Percentiles rank a stretch among this genome's conserved stretches.
Conservation (phyloP, 1,139 yeast species). For the Pichia sp. region DNA sequence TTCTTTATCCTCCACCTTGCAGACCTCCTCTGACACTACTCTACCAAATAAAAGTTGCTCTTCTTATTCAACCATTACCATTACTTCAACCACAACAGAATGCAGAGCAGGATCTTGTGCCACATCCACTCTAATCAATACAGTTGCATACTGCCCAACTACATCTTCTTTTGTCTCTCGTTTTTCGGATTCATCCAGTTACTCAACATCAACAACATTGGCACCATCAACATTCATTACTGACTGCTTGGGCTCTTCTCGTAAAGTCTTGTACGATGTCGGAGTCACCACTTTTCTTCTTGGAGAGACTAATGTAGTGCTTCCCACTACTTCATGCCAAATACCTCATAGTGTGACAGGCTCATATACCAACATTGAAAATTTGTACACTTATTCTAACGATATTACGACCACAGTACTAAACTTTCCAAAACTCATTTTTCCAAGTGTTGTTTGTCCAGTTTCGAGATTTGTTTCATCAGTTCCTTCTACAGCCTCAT, state of each 20-base stretch:
- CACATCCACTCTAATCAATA: conserved; percentile 16
- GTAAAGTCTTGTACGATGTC: conserved; percentile 5
- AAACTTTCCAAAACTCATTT: conserved; percentile 13
- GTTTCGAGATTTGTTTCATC: background rate
- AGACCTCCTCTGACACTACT: no score
- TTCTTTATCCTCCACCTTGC: no score
- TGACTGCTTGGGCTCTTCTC: conserved; percentile 19
- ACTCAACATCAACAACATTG: background rate
- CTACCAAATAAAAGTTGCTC: background rate
- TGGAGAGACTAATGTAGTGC: conserved; percentile 1
- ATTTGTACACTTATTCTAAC: conserved; percentile 4
- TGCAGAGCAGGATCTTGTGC: background rate
- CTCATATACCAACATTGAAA: conserved; percentile 6
- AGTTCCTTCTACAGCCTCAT: background rate
- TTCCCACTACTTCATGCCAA: conserved; percentile 10
- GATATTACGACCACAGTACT: conserved; percentile 15
- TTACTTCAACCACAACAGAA: background rate
- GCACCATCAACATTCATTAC: conserved; percentile 16
- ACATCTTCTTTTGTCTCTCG: background rate
- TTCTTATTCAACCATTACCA: background rate
- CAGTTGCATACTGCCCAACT: background rate
- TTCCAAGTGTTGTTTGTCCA: conserved; percentile 15
- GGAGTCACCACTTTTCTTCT: conserved; percentile 7
- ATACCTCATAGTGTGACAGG: conserved; percentile 6
- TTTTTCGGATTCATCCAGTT: background rate